A percentile compares a stretch with the other conserved stretches of the same genome.
Conservation (phyloP, 106 monocot genomes). For the Dioscorea dumetorum region DNA sequence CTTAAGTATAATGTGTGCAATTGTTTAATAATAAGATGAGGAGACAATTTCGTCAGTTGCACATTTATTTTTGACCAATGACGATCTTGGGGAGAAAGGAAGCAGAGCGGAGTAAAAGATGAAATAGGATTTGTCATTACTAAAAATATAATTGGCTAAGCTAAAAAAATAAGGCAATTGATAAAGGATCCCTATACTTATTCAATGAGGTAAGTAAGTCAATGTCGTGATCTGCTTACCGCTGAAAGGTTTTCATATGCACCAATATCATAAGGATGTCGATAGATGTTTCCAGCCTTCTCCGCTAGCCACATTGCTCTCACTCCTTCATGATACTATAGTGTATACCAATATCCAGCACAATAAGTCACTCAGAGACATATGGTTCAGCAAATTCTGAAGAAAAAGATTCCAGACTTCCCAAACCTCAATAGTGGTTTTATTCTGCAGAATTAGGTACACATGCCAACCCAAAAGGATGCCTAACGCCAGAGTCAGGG, state of each 20-base stretch:
- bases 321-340: constrained; percentile 98
- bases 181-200: too few species aligned
- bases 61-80: not conserved
- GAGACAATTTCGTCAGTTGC: not conserved
- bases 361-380: not conserved
- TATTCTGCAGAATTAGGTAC: constrained; percentile 82
- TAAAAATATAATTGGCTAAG: too few species aligned
- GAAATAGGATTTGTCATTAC: too few species aligned
- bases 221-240: constrained; percentile 21
- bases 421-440: constrained; percentile 95
- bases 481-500: constrained; percentile 67
- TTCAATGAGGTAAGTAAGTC: not conserved
- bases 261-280: constrained; percentile 95
- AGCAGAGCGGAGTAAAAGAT: not conserved
- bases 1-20: not conserved
- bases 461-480: constrained; percentile 95
- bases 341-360: not conserved
- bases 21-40: not conserved
- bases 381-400: not conserved
- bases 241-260: constrained; percentile 76
- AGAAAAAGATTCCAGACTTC: not conserved
- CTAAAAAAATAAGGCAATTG: too few species aligned
- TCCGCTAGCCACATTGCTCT: constrained; percentile 94
- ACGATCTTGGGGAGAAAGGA: not conserved
- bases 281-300: constrained; percentile 74